Base-by-base conservation (phyloP, 1,284 basidiomycete genomes). In the Fistulinella cinereoalba region DNA sequence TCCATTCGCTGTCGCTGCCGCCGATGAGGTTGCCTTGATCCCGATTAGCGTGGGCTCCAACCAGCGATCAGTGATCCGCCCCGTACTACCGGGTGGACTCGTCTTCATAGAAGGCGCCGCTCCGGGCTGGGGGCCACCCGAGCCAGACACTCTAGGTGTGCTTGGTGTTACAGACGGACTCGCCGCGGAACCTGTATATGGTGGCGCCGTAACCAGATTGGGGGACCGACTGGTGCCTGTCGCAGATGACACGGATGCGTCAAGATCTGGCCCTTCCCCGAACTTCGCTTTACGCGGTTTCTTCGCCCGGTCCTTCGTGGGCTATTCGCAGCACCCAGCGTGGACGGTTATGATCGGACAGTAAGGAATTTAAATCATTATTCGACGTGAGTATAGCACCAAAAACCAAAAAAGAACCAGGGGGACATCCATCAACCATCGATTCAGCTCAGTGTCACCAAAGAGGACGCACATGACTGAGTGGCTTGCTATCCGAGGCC, bases 401-500 rank as follows among this genome's bases (percentile, higher is more conserved):
- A 48, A 44, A 44, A 57, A 37, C 32, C 44, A 52, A 43, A 36
- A 15, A 28, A 36, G 2, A 22, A 19, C 6, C 24, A 22, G 36
- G 31, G 11, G 29, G 27, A 37, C 22, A 47, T 51, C 63, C 61
- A 62, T 64, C 57, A 64, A 64, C 64, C 66, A 67, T 62, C 48
- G 48, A 52, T 61, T 52, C 38, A 60, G 39, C 55, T 56, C 43
- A 63, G 44, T 71, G 77, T 81, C 72, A 80, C 80, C 81, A 73
- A 74, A 80, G 77, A 73, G 76, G 77, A 89, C 86, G 83, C 79
- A 89, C 86, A 81, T 89, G 87, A 70, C 77, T 82, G 71, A 88
- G 69, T 56, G 85, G 81, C 64, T 79, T 81, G 55, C 77, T 74
- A 48, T 75, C 66, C 45, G 74, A 70, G 22, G 68, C 58, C 47